Evolutionary conservation across 1,284 basidiomycete species (phyloP).

Genomic region (Boletus smithii): DNA sequence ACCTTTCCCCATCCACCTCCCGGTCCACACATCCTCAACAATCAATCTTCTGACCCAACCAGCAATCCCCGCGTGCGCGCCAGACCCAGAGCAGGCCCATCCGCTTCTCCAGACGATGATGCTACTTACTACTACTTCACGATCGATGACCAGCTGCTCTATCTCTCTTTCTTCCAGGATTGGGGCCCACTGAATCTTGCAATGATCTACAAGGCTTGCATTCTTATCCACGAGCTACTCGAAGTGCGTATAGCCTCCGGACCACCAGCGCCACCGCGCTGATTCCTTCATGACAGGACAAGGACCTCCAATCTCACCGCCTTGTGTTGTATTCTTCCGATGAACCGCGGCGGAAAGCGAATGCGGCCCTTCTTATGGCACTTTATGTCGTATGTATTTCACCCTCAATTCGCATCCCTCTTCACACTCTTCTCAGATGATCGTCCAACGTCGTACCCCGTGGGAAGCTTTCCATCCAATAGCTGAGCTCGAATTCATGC

Average conservation of each 20-base stretch:
- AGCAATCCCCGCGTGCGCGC: constrained; percentile 59
- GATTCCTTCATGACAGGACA: constrained; percentile 49
- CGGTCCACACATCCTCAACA: constrained; percentile 59
- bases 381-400: constrained; percentile 74
- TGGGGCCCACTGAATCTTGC: constrained; percentile 93
- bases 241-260: constrained; percentile 48
- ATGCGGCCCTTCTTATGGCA: constrained; percentile 88
- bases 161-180: constrained; percentile 93
- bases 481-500: constrained; percentile 87
- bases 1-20: constrained; percentile 74
- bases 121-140: constrained; percentile 82
- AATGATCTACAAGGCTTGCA: constrained; percentile 92
- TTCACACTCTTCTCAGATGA: constrained; percentile 61
- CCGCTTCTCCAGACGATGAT: constrained; percentile 62
- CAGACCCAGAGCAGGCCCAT: constrained; percentile 52
- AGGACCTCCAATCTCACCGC: constrained; percentile 60
- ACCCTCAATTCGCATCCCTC: constrained; percentile 12
- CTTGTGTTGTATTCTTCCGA: constrained; percentile 89
- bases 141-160: constrained; percentile 88
- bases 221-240: constrained; percentile 85
- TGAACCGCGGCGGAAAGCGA: constrained; percentile 86
- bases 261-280: constrained; percentile 7
- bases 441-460: constrained; percentile 87
- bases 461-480: constrained; percentile 95
- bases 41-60: constrained; percentile 45